phyloP scores from a whole-genome alignment of 305 asterid species.

The Rubia peregrina region DNA sequence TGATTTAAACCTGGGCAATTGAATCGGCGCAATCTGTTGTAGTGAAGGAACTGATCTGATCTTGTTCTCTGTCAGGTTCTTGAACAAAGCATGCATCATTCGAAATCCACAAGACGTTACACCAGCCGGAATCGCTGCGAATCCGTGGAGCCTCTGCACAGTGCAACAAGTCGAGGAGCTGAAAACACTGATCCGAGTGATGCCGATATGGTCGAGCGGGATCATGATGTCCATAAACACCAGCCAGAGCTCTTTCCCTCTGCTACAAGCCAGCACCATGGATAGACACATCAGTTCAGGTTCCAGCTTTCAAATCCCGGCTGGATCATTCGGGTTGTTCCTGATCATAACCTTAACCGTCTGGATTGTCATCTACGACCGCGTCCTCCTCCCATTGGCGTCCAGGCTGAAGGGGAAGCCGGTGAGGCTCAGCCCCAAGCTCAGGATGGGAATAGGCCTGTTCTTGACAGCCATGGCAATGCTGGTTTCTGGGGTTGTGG shows the following conservation, averaged over 20 bases:
- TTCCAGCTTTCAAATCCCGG: conserved; percentile 45
- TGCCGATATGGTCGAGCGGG: conserved; percentile 79
- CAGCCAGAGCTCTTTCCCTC: conserved; percentile 60
- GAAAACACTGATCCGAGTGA: conserved; percentile 46
- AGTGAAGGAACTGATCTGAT: neutral
- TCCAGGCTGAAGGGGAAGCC: conserved; percentile 41
- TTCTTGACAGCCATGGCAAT: conserved; percentile 41
- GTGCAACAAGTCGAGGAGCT: conserved; percentile 83
- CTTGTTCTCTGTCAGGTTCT: conserved; percentile 18
- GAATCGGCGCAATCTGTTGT: neutral
- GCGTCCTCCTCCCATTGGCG: conserved; percentile 41
- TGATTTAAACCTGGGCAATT: too few species aligned
- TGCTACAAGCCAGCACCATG: conserved; percentile 70
- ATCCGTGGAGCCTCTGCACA: conserved; percentile 69
- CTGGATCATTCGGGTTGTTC: conserved; percentile 50
- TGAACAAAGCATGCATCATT: conserved; percentile 46
- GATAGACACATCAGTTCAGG: conserved; percentile 43
- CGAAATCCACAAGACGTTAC: conserved; percentile 40
- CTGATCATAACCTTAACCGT: conserved; percentile 27
- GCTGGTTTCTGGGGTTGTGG: conserved; percentile 42
- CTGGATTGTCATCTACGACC: conserved; percentile 56
- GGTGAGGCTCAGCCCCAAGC: conserved; percentile 33
- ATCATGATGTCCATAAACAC: conserved; percentile 52
- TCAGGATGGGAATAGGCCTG: conserved; percentile 57
- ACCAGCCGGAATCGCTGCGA: conserved; percentile 31